These are phyloP conservation scores for Liriodendron chinense DNA, from an alignment of 164 flowering plant genomes.

Conservation along the genomic window DNA sequence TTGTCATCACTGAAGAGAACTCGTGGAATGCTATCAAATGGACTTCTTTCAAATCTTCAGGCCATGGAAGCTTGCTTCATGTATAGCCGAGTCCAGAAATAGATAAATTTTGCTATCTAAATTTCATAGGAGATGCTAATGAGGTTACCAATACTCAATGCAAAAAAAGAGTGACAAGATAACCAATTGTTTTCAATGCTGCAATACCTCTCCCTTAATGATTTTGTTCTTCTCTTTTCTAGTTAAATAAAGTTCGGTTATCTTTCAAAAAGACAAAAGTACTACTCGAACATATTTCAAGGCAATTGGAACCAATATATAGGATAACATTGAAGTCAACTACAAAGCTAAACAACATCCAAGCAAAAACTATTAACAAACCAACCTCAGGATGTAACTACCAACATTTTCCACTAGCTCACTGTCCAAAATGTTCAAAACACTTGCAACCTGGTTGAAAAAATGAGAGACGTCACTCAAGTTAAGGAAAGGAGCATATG, in stretches of 20 bases:
- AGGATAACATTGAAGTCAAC: background rate
- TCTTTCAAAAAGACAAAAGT: background rate
- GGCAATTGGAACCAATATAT: background rate
- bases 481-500: constrained; percentile 1
- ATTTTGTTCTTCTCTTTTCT: background rate
- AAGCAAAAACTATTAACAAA: constrained; percentile 1
- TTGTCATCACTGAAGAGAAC: background rate
- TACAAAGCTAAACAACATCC: background rate
- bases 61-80: background rate
- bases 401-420: constrained; percentile 71
- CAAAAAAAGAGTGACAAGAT: background rate
- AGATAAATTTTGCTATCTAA: background rate
- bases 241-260: background rate
- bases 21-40: background rate
- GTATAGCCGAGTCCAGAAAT: background rate
- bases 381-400: constrained; percentile 74
- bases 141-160: too few relatives aligned
- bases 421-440: constrained; percentile 76
- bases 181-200: background rate
- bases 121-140: too few relatives aligned
- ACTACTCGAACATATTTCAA: constrained; percentile 3
- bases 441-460: constrained; percentile 72
- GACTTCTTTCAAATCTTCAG: background rate
- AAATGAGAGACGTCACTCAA: background rate
- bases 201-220: background rate